These are phyloP conservation scores for Urtica urens DNA, from an alignment of 306 rosid genomes.

Conservation along the genomic window DNA sequence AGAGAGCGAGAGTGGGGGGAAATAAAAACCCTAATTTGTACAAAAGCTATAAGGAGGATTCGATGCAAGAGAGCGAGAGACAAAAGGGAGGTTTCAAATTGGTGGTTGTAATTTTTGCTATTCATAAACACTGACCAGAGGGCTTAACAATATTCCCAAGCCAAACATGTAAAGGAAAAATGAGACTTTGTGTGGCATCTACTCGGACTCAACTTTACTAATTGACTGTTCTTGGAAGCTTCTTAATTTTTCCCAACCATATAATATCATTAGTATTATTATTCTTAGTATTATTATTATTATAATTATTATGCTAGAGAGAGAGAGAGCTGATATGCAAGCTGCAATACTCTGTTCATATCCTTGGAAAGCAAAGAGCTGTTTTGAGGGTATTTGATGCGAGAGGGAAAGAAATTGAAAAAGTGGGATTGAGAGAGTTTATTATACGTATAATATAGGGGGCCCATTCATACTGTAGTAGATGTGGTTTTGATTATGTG, in stretches of 20 bases:
- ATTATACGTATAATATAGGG: conserved; percentile 33
- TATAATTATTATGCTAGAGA: background rate
- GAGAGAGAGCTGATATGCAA: too few relatives aligned
- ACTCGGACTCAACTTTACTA: background rate
- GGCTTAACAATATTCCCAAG: conserved; percentile 1
- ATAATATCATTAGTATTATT: too few relatives aligned
- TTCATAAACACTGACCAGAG: conserved; percentile 42
- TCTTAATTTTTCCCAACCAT: conserved; percentile 1
- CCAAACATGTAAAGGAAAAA: conserved; percentile 9
- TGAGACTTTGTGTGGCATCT: conserved; percentile 8
- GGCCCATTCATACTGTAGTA: conserved; percentile 35
- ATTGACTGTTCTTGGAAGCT: conserved; percentile 13
- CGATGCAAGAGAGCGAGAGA: conserved; percentile 1
- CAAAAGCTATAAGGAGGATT: background rate
- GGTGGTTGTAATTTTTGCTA: conserved; percentile 1
- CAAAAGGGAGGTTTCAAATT: conserved; percentile 2
- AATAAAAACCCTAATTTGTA: conserved; percentile 48
- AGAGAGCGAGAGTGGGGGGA: too few relatives aligned
- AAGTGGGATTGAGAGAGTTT: background rate
- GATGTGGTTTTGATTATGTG: conserved; percentile 59
- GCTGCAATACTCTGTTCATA: conserved; percentile 9
- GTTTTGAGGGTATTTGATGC: background rate
- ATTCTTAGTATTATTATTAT: too few relatives aligned
- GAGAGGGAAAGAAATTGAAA: conserved; percentile 8
- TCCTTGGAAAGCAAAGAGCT: conserved; percentile 5